phyloP scores from a whole-genome alignment of 1,284 basidiomycete species.

The Ustilago bromivora region DNA sequence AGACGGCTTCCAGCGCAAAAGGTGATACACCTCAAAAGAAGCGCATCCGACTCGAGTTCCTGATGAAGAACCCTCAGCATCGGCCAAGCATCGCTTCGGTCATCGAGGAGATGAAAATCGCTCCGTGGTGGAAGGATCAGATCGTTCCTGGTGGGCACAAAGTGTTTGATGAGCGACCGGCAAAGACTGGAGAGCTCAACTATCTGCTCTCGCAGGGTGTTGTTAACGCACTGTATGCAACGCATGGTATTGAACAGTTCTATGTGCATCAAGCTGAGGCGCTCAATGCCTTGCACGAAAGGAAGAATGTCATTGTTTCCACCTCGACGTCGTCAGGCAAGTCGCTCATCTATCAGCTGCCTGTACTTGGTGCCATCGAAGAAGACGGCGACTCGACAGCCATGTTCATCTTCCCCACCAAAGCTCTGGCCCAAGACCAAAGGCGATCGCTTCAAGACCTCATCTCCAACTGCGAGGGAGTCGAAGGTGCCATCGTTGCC shows the following conservation, averaged over 20 bases:
- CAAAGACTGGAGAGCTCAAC: constrained; percentile 51
- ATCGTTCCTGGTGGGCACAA: constrained; percentile 66
- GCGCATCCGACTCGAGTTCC: constrained; percentile 59
- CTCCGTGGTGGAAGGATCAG: constrained; percentile 67
- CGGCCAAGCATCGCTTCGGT: constrained; percentile 55
- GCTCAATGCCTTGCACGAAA: constrained; percentile 77
- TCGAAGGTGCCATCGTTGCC: constrained; percentile 77
- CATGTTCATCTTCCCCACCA: constrained; percentile 90
- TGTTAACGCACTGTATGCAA: constrained; percentile 75
- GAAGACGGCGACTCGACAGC: constrained; percentile 77
- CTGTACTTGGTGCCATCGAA: constrained; percentile 79
- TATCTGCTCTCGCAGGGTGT: constrained; percentile 71
- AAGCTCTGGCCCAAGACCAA: constrained; percentile 93
- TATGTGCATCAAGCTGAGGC: constrained; percentile 85
- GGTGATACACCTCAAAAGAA: constrained; percentile 60
- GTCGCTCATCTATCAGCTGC: constrained; percentile 83
- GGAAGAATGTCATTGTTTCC: constrained; percentile 84
- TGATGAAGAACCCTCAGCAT: constrained; percentile 59
- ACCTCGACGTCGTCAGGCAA: constrained; percentile 92
- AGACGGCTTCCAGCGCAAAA: constrained; percentile 34
- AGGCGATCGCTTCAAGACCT: constrained; percentile 72
- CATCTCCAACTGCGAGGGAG: constrained; percentile 75
- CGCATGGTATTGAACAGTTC: constrained; percentile 77
- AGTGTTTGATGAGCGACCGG: constrained; percentile 54
- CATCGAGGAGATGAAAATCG: constrained; percentile 58